phyloP scores from a whole-genome alignment of 2,329 filamentous ascomycete species.

The Penicillium sp. region DNA sequence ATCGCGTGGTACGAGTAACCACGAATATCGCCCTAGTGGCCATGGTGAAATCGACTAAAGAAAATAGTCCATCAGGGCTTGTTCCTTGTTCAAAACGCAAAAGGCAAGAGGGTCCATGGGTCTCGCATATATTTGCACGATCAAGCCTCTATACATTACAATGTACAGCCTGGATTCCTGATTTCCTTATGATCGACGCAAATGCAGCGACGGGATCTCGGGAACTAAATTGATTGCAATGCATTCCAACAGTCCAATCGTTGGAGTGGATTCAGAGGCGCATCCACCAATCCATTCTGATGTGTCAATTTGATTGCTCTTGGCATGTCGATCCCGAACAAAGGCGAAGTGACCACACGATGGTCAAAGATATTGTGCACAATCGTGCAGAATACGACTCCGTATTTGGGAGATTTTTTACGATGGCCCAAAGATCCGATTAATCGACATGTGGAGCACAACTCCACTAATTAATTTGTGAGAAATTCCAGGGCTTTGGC shows the following conservation, averaged over 20 bases:
- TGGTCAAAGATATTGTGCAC: neutral
- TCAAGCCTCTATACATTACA: neutral
- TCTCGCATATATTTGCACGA: neutral
- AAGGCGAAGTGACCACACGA: neutral
- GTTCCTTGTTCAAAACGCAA: neutral
- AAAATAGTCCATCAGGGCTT: neutral
- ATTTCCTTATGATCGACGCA: neutral
- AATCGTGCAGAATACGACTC: neutral
- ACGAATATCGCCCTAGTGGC: neutral
- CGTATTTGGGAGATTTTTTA: too few species aligned
- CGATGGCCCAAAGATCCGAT: neutral
- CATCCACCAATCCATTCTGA: neutral
- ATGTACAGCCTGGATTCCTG: neutral
- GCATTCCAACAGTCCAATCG: neutral
- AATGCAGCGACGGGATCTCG: constrained; percentile 11
- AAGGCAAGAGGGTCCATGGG: neutral
- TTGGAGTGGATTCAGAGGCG: neutral
- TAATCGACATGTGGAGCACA: constrained; percentile 1
- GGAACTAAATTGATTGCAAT: constrained; percentile 13
- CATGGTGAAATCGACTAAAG: neutral
- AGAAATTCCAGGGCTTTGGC: neutral
- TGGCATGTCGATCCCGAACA: constrained; percentile 5
- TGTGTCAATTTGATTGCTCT: neutral
- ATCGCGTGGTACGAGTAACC: neutral
- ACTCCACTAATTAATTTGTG: neutral